A percentile compares a stretch with the other conserved stretches of the same genome.
phyloP scores from a whole-genome alignment of 2,329 filamentous ascomycete genomes.

The Annulohypoxylon truncatum region DNA sequence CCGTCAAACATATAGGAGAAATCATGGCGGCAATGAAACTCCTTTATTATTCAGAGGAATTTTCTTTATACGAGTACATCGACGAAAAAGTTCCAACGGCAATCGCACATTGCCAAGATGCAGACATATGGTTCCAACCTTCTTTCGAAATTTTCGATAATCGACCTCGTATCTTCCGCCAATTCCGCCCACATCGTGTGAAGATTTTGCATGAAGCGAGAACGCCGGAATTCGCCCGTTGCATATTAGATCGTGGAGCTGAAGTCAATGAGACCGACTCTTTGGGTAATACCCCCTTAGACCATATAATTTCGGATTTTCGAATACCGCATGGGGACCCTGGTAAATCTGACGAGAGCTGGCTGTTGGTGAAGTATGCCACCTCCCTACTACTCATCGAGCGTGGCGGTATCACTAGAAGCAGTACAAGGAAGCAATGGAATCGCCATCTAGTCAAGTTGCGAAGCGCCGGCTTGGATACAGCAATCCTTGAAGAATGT shows the following conservation, averaged over 20 bases:
- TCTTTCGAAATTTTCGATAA: no score
- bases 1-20: no score
- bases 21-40: no score
- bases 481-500: background rate
- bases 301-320: background rate
- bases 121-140: background rate
- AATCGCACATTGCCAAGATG: background rate
- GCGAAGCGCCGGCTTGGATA: background rate
- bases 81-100: background rate
- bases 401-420: background rate
- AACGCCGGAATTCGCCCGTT: background rate
- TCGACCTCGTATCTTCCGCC: background rate
- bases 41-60: no score
- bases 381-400: background rate
- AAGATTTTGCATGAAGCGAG: background rate
- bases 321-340: background rate
- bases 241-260: background rate
- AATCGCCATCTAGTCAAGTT: background rate
- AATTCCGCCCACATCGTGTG: background rate
- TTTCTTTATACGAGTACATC: no score
- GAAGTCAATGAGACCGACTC: background rate
- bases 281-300: background rate
- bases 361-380: background rate
- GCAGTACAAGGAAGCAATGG: background rate
- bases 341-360: background rate